Conservation (phyloP, 495 filamentous ascomycete genomes). For the Xylaria curta region DNA sequence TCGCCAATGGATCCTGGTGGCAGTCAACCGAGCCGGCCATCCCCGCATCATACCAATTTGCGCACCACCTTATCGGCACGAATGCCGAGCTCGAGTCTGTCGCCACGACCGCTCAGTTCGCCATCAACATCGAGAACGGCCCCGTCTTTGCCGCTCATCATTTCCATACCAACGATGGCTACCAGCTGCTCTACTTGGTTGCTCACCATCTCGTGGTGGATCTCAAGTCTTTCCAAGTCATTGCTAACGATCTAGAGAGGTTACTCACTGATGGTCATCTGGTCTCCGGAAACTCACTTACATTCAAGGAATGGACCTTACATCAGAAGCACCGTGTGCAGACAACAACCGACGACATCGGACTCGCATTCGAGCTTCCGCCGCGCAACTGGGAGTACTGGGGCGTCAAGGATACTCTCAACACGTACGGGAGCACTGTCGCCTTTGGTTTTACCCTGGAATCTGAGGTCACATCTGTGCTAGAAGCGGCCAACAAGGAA, state of each 20-base stretch:
- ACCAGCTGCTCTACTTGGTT: conserved; percentile 65
- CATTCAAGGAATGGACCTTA: conserved; percentile 69
- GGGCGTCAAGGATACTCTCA: conserved; percentile 51
- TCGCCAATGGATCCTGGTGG: conserved; percentile 46
- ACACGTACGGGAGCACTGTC: conserved; percentile 52
- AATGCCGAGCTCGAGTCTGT: conserved; percentile 49
- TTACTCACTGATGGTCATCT: conserved; percentile 58
- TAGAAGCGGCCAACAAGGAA: conserved; percentile 50
- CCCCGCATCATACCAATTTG: conserved; percentile 47
- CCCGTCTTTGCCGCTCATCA: conserved; percentile 48
- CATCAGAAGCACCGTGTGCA: conserved; percentile 46
- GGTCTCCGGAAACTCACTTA: conserved; percentile 51
- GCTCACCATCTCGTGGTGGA: conserved; percentile 75
- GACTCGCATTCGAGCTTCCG: conserved; percentile 42
- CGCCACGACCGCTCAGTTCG: conserved; percentile 45
- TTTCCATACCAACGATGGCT: conserved; percentile 56
- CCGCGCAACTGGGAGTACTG: conserved; percentile 52
- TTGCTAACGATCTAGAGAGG: conserved; percentile 71
- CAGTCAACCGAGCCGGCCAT: conserved; percentile 49
- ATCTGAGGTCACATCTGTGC: conserved; percentile 48
- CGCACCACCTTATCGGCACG: conserved; percentile 43
- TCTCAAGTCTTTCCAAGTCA: conserved; percentile 72
- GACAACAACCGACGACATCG: conserved; percentile 30
- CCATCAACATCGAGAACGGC: conserved; percentile 47
- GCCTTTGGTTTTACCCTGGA: conserved; percentile 51